These are phyloP conservation scores for Ustilaginoidea virens DNA, from an alignment of 2,329 filamentous ascomycete species.

Conservation along the genomic window DNA sequence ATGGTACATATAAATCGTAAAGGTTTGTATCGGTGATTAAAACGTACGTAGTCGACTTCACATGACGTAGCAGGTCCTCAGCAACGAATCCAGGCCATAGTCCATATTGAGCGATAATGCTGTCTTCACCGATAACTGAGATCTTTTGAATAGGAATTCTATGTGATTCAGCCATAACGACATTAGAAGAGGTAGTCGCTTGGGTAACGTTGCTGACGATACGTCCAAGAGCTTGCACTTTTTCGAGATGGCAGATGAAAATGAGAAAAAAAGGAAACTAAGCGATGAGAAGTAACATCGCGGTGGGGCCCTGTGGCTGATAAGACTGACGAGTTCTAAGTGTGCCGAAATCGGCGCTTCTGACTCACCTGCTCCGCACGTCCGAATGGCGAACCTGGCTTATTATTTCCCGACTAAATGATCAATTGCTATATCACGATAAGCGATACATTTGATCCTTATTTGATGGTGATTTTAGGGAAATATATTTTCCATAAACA, in stretches of 20 bases:
- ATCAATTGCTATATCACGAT: too few relatives aligned
- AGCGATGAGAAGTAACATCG: not conserved
- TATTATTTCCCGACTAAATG: too few relatives aligned
- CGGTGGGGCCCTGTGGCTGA: too few relatives aligned
- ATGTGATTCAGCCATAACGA: constrained; percentile 12
- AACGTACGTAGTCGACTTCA: constrained; percentile 81
- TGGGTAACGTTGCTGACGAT: too few relatives aligned
- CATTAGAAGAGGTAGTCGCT: not conserved
- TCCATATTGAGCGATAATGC: constrained; percentile 82
- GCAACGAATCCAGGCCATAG: constrained; percentile 76
- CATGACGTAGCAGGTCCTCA: constrained; percentile 61
- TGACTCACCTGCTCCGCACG: too few relatives aligned
- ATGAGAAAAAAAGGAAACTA: not conserved
- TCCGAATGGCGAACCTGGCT: too few relatives aligned
- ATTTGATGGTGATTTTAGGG: too few relatives aligned
- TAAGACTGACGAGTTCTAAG: too few relatives aligned
- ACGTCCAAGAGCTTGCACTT: too few relatives aligned
- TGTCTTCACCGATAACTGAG: constrained; percentile 73
- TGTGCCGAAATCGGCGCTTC: too few relatives aligned
- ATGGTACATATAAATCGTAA: constrained; percentile 61
- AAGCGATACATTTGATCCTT: too few relatives aligned
- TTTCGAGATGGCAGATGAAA: not conserved
- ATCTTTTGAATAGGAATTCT: constrained; percentile 40
- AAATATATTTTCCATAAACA: too few relatives aligned
- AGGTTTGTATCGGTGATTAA: constrained; percentile 96